phyloP scores from a whole-genome alignment of 164 flowering plant genomes.

The Berberis thunbergii region DNA sequence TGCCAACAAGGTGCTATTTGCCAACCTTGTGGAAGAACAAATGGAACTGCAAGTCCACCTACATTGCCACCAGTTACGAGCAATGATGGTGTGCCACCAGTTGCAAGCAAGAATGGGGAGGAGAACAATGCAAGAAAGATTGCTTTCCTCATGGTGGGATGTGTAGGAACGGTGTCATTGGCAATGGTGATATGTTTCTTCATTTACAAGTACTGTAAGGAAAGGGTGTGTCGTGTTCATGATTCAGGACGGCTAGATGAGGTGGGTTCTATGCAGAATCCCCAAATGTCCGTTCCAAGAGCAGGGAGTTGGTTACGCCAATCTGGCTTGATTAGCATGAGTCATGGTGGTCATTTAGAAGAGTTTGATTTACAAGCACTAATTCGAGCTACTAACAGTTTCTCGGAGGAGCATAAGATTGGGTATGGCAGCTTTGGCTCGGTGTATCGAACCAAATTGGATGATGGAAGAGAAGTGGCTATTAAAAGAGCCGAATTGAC shows the following conservation, averaged over 20 bases:
- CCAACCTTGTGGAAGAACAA: conserved; percentile 13
- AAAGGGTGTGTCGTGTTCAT: conserved; percentile 42
- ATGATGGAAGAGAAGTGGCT: conserved; percentile 78
- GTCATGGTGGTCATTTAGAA: conserved; percentile 38
- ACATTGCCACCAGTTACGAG: conserved; percentile 5
- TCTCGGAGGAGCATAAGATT: conserved; percentile 45
- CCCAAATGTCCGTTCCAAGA: no score
- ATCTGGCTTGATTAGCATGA: conserved; percentile 39
- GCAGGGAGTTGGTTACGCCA: no score
- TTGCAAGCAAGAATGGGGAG: background rate
- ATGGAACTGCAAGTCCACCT: background rate
- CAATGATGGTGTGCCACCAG: background rate
- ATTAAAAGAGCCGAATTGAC: conserved; percentile 67
- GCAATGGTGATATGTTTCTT: conserved; percentile 18
- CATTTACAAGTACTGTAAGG: conserved; percentile 22
- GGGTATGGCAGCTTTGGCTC: conserved; percentile 77
- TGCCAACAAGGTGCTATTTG: conserved; percentile 40
- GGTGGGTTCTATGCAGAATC: background rate
- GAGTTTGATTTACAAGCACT: conserved; percentile 43
- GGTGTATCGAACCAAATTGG: conserved; percentile 51
- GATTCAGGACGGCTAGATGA: conserved; percentile 70
- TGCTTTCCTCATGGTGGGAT: conserved; percentile 55
- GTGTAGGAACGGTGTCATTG: conserved; percentile 34
- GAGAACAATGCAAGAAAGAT: conserved; percentile 25
- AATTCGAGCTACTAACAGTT: conserved; percentile 34